Evolutionary conservation across 1,139 yeast genomes (phyloP).

Genomic region (Yamadazyma trypodendri): DNA sequence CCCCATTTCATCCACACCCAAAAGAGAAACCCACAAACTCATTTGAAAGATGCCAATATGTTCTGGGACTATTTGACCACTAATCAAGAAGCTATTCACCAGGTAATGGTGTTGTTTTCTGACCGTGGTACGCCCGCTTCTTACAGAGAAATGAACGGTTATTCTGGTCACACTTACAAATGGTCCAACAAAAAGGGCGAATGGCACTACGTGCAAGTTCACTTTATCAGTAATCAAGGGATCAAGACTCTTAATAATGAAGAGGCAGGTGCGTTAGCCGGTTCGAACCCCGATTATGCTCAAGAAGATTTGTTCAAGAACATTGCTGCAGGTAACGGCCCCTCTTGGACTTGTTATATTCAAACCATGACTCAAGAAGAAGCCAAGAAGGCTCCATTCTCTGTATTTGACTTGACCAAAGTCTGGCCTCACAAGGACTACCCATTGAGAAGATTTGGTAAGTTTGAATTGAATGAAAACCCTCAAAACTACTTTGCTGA

Average conservation of each 20-base stretch:
- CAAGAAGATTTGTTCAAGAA: constrained; percentile 63
- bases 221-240: constrained; percentile 61
- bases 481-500: constrained; percentile 80
- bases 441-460: constrained; percentile 75
- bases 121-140: constrained; percentile 70
- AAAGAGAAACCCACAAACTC: constrained; percentile 78
- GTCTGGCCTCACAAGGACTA: constrained; percentile 79
- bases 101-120: constrained; percentile 59
- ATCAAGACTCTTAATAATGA: constrained; percentile 52
- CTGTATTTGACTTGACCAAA: constrained; percentile 71
- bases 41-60: constrained; percentile 73
- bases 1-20: constrained; percentile 88
- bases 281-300: constrained; percentile 64
- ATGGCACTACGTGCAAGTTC: constrained; percentile 66
- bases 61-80: constrained; percentile 67
- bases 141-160: constrained; percentile 68
- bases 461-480: constrained; percentile 66
- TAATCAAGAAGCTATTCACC: constrained; percentile 66
- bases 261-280: constrained; percentile 58
- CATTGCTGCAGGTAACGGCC: constrained; percentile 57
- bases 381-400: constrained; percentile 58
- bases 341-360: constrained; percentile 64
- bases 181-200: constrained; percentile 67
- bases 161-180: constrained; percentile 71
- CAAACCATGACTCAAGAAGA: constrained; percentile 70